Base-by-base conservation (phyloP, 352 stramenopile genomes). In the Globisporangium okanoganense region DNA sequence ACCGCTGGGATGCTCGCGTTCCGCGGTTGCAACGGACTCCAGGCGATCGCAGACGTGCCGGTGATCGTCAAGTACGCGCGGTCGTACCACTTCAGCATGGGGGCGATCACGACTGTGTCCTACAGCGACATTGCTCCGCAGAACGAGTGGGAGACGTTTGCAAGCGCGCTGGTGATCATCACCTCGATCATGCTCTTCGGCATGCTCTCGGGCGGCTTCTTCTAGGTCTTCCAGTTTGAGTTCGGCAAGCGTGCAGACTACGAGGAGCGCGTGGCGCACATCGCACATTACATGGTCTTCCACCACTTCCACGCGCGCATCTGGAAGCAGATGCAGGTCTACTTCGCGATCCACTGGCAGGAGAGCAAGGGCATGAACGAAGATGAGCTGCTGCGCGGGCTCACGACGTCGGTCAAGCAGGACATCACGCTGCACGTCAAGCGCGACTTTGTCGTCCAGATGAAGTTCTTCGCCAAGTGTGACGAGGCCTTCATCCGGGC, bases 401-500 rank as follows among this genome's bases (percentile, higher is more conserved):
- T 84, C 20, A 75, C 72, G 25, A 53, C n/a, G 8, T 68, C 65
- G 0, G 59, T 80, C 12, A 51, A 62, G 0, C 43, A 81, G 31
- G 72, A 79, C 54, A 75, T 84, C 51, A 61, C 62, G 14, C 33
- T 67, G 16, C 69, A 76, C 53, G 72, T 79, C 22, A 65, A 65
- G 20, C 59, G 59, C 31, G 79, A 87, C 36, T 69, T 90, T 25
- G 67, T 90, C 25, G 71, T 68, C 41, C 74, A 92, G 25, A 73
- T 91, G 68, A 57, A 62, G 5, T 65, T 90, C 8, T 88, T 92
- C 52, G 75, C 71, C 3, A 71, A 50, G 3, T 87, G 76, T 20
- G 83, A 90, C 36, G 66, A 79, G 24, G 70, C 68, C 0, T 92
- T 92, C 45, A 72, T 71, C 20, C 76, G 75, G 5, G 78, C 81